phyloP scores from a whole-genome alignment of 371 early-diverging fungal species.

The Haplosporangium sp. region DNA sequence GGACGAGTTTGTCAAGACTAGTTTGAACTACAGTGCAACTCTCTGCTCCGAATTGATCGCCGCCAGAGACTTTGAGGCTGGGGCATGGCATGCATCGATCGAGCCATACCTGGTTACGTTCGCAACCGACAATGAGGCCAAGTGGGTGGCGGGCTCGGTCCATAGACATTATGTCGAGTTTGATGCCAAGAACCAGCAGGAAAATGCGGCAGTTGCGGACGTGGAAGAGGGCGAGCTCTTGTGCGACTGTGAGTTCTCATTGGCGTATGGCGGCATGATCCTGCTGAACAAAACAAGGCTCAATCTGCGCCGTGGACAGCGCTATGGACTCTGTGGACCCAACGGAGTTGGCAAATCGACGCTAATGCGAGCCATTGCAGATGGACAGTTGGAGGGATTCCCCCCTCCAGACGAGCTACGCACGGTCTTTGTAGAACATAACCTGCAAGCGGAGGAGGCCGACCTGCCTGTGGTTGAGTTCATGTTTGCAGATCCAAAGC shows the following conservation, averaged over 20 bases:
- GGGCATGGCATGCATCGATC: slow-evolving; percentile 59
- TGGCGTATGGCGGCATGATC: slow-evolving; percentile 87
- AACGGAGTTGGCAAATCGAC: slow-evolving; percentile 93
- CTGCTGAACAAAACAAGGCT: slow-evolving; percentile 79
- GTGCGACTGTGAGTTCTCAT: slow-evolving; percentile 82
- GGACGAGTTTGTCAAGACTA: slow-evolving; percentile 60
- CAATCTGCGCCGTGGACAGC: slow-evolving; percentile 79
- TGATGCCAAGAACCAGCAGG: slow-evolving; percentile 58
- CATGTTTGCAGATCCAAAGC: slow-evolving; percentile 57
- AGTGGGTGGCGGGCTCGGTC: slow-evolving; percentile 47
- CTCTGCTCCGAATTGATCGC: slow-evolving; percentile 61
- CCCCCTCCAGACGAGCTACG: slow-evolving; percentile 77
- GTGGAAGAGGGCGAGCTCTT: slow-evolving; percentile 79
- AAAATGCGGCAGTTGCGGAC: slow-evolving; percentile 65
- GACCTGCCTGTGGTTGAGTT: slow-evolving; percentile 75
- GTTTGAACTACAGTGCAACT: slow-evolving; percentile 57
- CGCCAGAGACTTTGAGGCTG: slow-evolving; percentile 59
- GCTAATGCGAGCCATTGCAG: slow-evolving; percentile 84
- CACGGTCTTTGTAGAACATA: slow-evolving; percentile 81
- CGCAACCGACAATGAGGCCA: slow-evolving; percentile 52
- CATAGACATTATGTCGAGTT: slow-evolving; percentile 54
- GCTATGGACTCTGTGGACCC: slow-evolving; percentile 85
- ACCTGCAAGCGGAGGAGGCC: slow-evolving; percentile 79
- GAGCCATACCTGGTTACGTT: slow-evolving; percentile 70
- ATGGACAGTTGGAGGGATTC: slow-evolving; percentile 82